Evolutionary conservation across 1,139 yeast species (phyloP).

Genomic region (Taphrina sp.): DNA sequence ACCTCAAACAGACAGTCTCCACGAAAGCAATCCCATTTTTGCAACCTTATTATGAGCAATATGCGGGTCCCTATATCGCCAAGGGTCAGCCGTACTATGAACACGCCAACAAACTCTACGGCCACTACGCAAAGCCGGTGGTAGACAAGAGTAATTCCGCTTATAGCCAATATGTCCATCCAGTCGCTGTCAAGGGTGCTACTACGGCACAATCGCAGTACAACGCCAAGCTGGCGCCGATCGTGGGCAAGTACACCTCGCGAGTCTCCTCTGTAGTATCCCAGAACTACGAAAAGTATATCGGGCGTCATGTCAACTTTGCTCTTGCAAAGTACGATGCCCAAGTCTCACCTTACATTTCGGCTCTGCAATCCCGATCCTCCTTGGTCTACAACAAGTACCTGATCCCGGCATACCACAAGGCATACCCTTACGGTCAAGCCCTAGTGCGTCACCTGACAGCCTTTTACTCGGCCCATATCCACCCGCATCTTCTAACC

Average conservation of each 20-base stretch:
- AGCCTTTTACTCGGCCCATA: slow-evolving; percentile 1
- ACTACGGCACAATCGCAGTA: slow-evolving; percentile 7
- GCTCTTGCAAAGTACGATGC: slow-evolving; percentile 2
- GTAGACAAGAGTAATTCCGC: slow-evolving; percentile 5
- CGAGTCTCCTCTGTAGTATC: background rate
- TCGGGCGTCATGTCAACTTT: slow-evolving; percentile 4
- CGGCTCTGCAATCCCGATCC: background rate
- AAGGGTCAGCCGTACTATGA: slow-evolving; percentile 27
- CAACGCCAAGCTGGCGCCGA: slow-evolving; percentile 9
- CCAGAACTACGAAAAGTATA: slow-evolving; percentile 13
- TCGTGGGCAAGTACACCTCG: slow-evolving; percentile 4
- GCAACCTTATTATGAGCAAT: slow-evolving; percentile 28
- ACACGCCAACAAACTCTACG: slow-evolving; percentile 14
- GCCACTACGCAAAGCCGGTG: slow-evolving; percentile 25
- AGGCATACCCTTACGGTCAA: slow-evolving; percentile 12
- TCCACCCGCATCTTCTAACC: slow-evolving; percentile 16
- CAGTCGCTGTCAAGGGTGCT: slow-evolving; percentile 11
- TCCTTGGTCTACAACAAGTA: slow-evolving; percentile 3
- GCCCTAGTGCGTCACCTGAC: background rate
- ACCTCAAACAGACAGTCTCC: slow-evolving; percentile 11
- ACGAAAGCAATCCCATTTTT: slow-evolving; percentile 20
- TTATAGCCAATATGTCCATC: slow-evolving; percentile 20
- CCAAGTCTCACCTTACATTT: slow-evolving; percentile 6
- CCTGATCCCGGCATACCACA: slow-evolving; percentile 16
- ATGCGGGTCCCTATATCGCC: slow-evolving; percentile 25